Percentiles rank a stretch among this genome's conserved stretches.
These are phyloP conservation scores for Penicillium salamii DNA, from an alignment of 495 filamentous ascomycete genomes.

Conservation along the genomic window DNA sequence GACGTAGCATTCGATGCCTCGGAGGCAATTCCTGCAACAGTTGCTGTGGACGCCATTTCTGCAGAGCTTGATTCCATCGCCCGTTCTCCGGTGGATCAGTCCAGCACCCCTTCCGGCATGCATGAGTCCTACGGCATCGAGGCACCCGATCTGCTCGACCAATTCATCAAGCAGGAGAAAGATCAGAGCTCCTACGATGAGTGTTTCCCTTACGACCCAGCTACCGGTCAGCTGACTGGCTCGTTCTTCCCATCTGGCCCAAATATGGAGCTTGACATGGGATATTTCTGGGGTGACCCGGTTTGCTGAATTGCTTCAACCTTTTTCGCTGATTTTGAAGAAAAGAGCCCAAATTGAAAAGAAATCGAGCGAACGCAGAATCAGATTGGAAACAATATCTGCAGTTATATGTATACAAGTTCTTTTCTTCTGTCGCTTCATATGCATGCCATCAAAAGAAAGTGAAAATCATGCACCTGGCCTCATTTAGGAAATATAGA, in stretches of 20 bases:
- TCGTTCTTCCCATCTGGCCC: conserved; percentile 37
- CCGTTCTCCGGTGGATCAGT: conserved; percentile 29
- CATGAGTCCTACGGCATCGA: conserved; percentile 19
- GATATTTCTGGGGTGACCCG: conserved; percentile 33
- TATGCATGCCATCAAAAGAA: conserved; percentile 9
- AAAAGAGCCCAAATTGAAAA: neutral
- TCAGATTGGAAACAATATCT: conserved; percentile 1
- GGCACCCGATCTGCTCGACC: conserved; percentile 23
- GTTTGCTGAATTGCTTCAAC: conserved; percentile 17
- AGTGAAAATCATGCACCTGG: neutral
- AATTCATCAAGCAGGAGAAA: conserved; percentile 23
- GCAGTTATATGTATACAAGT: neutral
- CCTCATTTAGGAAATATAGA: conserved; percentile 2
- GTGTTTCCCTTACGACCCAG: conserved; percentile 38
- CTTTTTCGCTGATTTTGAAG: neutral
- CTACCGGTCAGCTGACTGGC: conserved; percentile 40
- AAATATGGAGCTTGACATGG: conserved; percentile 35
- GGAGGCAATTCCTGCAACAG: conserved; percentile 6
- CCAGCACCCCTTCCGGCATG: conserved; percentile 15
- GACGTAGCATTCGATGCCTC: conserved; percentile 22
- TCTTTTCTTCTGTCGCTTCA: conserved; percentile 8
- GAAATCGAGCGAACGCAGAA: neutral
- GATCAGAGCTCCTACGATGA: conserved; percentile 29
- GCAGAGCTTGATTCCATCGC: conserved; percentile 25
- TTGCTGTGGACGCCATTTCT: conserved; percentile 17